Base-by-base conservation (phyloP, 2,329 filamentous ascomycete genomes). In the Diplodia sapinea region DNA sequence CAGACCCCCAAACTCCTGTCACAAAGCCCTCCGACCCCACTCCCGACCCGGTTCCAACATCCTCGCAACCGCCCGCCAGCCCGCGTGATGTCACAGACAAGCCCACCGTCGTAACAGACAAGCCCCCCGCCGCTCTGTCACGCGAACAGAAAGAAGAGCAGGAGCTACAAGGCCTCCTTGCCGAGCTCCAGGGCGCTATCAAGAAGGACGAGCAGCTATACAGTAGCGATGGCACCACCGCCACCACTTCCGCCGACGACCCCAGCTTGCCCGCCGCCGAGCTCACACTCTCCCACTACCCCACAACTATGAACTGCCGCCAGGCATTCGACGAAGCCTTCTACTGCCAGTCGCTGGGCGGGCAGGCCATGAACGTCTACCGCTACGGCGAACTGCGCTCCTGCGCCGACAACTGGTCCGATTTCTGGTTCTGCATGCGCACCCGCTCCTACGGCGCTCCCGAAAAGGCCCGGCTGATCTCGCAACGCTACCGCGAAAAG, bases 401-500 rank as follows among this genome's bases (percentile, higher is more conserved):
- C 3, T 99, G 95, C 84, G 87, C 84, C 70, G 91, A 96, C 72
- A 89, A 93, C 70, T 97, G 94, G 93, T 87, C 90, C 69, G 92
- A 97, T 79, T 98, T 97, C 80, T 96, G 94, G 91, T 94, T 97
- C 82, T 99, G 95, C 84, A 97, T 98, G 94, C 89, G 92, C 71
- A 89, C 89, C 47, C 89, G 90, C 74, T 85, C 85, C 1, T 88
- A 88, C 74, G 79, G 84, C 0, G 85, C 87, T 29, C 80, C 84
- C 52, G 81, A 88, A 71, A 87, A 88, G 73, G 88, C 86, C 69
- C 85, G 80, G 70, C 76, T 81, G 72, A 85, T 96, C 66, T 83
- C 84, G 69, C 87, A 88, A 57, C 87, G 89, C 79, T 92, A 94
- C 79, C 83, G 87, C 70, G 83, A 86, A 71, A 90, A 89, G 78